These are phyloP conservation scores for Phyllosticta capitalensis DNA, from an alignment of 2,329 filamentous ascomycete genomes.

Conservation along the genomic window DNA sequence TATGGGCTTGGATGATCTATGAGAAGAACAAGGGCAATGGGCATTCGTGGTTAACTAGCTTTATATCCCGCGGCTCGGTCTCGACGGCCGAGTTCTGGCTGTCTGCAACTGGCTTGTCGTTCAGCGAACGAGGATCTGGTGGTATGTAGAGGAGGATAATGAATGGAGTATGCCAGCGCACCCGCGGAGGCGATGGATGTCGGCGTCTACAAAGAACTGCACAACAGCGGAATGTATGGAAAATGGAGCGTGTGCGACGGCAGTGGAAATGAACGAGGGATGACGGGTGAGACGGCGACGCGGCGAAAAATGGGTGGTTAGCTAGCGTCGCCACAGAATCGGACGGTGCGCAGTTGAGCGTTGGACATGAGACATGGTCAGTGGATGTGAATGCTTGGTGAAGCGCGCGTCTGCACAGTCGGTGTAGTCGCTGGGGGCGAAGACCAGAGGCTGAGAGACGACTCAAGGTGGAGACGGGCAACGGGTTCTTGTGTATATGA, in stretches of 20 bases:
- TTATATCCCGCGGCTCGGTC: constrained; percentile 5
- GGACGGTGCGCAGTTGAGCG: background rate
- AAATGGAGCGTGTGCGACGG: background rate
- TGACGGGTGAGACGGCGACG: background rate
- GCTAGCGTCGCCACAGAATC: background rate
- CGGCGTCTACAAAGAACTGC: background rate
- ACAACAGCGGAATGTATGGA: background rate
- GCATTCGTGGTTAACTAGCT: constrained; percentile 1
- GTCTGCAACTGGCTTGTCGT: constrained; percentile 4
- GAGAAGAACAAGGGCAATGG: background rate
- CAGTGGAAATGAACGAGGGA: background rate
- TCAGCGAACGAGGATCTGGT: background rate
- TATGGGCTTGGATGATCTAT: background rate
- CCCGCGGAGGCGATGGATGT: too few species aligned
- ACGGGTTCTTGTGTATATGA: background rate
- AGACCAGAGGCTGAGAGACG: background rate
- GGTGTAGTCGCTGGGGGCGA: background rate
- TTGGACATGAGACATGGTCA: background rate
- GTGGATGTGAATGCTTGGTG: background rate
- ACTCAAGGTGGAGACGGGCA: background rate
- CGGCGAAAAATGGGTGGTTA: background rate
- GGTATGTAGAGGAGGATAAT: background rate
- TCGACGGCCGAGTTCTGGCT: background rate
- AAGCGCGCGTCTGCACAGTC: background rate
- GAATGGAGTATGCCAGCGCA: too few species aligned